Base-by-base conservation (phyloP, 1,284 basidiomycete genomes). In the Ceratobasidium sp. region DNA sequence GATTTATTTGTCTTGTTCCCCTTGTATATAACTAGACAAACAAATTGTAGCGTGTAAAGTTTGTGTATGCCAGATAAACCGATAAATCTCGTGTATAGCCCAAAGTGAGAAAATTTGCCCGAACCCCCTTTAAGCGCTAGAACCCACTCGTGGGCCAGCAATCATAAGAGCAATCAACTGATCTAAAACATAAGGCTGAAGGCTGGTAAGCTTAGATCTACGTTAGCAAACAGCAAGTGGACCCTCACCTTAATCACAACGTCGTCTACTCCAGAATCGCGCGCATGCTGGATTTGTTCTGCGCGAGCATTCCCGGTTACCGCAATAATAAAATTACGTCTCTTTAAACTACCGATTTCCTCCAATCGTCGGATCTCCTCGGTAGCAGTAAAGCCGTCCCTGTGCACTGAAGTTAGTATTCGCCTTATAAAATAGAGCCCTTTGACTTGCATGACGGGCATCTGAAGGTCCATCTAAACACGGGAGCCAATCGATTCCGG, bases 381-480 rank as follows among this genome's bases (percentile, higher is more conserved):
- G 10, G 81, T 81, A 9, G 82, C 82, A 12, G 81, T 80, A 52
- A 81, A 78, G 15, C 82, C 82, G 69, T 83, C 81, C 73, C 73
- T 75, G 15, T 48, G 9, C 46, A 17, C 20, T 33, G 20, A 10
- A 46, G 46, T 23, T 6, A 46, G 26, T 6, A 64, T 9, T 42
- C 28, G 17, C 40, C 15, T 38, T 4, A 38, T 17, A 28, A n/a
- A 1, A 1, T 12, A 65, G 33, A 65, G 26, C 3, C 28, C 44
- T 33, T 33, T 4, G 33, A 66, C 62, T 7, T 33, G 62, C 82
- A 83, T 82, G 23, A 83, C 82, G 3, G 82, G 82, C 82, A 83
- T 83, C 70, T 83, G 82, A 59, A 82, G 83, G 70, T 83, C 82
- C 82, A 83, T 83, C 82, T 83, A n/a, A 48, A 9, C 12, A 48